A percentile compares a stretch with the other conserved stretches of the same genome.
Conservation (phyloP, 2,329 filamentous ascomycete species). For the Colletotrichum higginsianum region DNA sequence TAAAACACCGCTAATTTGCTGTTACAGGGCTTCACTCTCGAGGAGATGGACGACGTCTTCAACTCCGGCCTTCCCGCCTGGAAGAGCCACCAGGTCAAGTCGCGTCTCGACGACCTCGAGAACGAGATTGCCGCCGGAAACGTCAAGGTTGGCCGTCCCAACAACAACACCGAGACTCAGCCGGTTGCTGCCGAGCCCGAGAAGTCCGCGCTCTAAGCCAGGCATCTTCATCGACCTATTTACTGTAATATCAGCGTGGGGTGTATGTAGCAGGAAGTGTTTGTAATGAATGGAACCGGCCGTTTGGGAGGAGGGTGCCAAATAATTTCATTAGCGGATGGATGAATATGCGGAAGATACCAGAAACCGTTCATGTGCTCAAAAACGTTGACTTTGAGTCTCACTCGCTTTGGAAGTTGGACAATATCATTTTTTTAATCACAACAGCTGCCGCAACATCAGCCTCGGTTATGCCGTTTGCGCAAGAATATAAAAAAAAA, state of each 20-base stretch:
- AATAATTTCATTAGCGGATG: not conserved
- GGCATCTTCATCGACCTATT: not conserved
- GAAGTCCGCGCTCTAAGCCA: slow-evolving; percentile 23
- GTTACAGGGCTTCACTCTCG: slow-evolving; percentile 74
- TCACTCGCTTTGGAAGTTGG: not conserved
- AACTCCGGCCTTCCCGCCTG: slow-evolving; percentile 71
- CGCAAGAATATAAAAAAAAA: too few species aligned
- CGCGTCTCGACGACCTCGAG: slow-evolving; percentile 62
- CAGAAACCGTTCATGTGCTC: not conserved
- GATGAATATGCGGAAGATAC: not conserved
- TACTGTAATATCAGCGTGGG: not conserved
- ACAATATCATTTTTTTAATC: not conserved
- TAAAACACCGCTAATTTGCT: not conserved
- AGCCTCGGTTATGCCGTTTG: not conserved
- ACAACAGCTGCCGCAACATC: too few species aligned
- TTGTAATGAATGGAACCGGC: not conserved
- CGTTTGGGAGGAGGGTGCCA: not conserved
- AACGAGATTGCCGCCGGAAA: slow-evolving; percentile 64
- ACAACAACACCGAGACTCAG: not conserved
- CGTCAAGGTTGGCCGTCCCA: slow-evolving; percentile 52
- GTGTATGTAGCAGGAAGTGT: not conserved
- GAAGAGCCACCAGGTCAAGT: slow-evolving; percentile 62
- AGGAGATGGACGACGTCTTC: slow-evolving; percentile 84
- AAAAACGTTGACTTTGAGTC: not conserved
- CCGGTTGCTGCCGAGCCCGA: slow-evolving; percentile 12